A percentile compares a stretch with the other conserved stretches of the same genome.
These are phyloP conservation scores for Sonneratia alba DNA, from an alignment of 345 rosid genomes.

Conservation along the genomic window DNA sequence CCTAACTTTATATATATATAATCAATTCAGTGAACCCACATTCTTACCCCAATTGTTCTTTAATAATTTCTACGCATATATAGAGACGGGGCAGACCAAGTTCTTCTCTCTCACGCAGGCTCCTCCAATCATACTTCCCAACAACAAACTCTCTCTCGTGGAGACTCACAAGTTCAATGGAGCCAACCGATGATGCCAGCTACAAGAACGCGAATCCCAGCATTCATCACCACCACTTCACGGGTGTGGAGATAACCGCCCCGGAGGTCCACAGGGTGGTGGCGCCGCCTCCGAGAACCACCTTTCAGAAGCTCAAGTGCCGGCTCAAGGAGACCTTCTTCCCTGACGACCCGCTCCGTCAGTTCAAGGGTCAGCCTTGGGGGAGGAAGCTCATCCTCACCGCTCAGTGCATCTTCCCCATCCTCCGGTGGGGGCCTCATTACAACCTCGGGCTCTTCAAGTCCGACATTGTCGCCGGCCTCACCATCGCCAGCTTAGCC, in stretches of 20 bases:
- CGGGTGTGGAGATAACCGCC: slow-evolving; percentile 23
- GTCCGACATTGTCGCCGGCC: slow-evolving; percentile 83
- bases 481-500: slow-evolving; percentile 97
- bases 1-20: no score
- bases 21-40: no score
- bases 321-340: slow-evolving; percentile 81
- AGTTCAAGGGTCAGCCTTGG: slow-evolving; percentile 66
- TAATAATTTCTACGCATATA: no score
- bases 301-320: slow-evolving; percentile 38
- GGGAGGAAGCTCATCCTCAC: slow-evolving; percentile 48
- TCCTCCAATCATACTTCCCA: no score
- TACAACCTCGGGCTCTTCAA: slow-evolving; percentile 62
- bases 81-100: no score
- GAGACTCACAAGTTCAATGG: background rate
- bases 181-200: background rate
- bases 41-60: no score
- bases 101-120: no score
- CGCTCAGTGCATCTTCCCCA: slow-evolving; percentile 72
- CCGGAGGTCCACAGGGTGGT: slow-evolving; percentile 68
- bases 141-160: no score
- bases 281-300: slow-evolving; percentile 62
- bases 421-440: slow-evolving; percentile 81
- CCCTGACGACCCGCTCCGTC: slow-evolving; percentile 95
- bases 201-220: background rate
- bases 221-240: slow-evolving; percentile 2